Conservation (phyloP, 345 rosid genomes). For the Salix brachista region DNA sequence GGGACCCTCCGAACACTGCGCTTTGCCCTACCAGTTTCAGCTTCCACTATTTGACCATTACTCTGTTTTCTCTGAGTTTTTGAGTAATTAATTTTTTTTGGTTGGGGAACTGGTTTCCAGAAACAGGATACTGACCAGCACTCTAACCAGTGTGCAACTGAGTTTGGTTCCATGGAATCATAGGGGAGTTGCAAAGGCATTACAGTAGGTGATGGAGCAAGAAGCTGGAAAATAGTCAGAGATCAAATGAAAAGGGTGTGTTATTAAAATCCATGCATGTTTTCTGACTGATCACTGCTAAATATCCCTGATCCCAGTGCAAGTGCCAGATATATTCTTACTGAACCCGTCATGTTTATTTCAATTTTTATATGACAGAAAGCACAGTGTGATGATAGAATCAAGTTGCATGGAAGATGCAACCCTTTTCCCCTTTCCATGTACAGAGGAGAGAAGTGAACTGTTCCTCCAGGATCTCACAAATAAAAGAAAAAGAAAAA, state of each 20-base stretch:
- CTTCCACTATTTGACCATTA: constrained; percentile 43
- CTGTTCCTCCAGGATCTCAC: background rate
- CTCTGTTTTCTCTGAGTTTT: constrained; percentile 51
- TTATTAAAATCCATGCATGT: background rate
- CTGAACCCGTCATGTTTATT: background rate
- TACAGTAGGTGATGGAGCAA: constrained; percentile 62
- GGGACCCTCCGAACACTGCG: constrained; percentile 58
- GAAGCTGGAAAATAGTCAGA: constrained; percentile 52
- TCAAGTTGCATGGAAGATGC: background rate
- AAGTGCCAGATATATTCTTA: background rate
- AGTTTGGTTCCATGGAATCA: constrained; percentile 54
- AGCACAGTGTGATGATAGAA: background rate
- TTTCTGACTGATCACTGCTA: background rate
- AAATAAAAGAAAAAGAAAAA: background rate
- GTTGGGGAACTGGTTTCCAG: constrained; percentile 74
- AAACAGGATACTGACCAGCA: constrained; percentile 70
- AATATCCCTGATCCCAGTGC: background rate
- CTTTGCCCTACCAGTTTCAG: constrained; percentile 58
- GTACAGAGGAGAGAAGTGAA: background rate
- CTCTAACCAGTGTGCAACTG: constrained; percentile 69
- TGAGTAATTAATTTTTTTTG: constrained; percentile 37
- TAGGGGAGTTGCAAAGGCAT: constrained; percentile 54
- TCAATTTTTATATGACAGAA: background rate
- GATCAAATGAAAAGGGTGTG: background rate
- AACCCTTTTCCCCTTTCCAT: background rate